A percentile compares a stretch with the other conserved stretches of the same genome.
phyloP scores from a whole-genome alignment of 768 basidiomycete species.

The Gymnopilus dilepis region DNA sequence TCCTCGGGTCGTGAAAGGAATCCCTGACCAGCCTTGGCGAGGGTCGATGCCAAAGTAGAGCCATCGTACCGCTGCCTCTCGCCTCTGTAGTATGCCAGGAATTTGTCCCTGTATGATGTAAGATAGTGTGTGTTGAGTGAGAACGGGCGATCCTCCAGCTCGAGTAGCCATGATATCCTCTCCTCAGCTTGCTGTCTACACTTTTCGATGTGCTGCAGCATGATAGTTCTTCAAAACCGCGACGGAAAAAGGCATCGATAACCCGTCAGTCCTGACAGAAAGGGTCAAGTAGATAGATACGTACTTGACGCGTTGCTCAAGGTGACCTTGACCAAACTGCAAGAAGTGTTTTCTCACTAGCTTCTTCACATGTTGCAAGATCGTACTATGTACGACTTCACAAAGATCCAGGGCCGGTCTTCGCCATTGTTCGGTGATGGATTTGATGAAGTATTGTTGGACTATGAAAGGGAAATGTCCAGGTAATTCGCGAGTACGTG shows the following conservation, averaged over 20 bases:
- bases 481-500: conserved; percentile 73
- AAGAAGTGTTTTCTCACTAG: conserved; percentile 57
- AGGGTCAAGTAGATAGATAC: not conserved
- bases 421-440: conserved; percentile 53
- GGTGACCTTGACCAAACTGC: conserved; percentile 54
- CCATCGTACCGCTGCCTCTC: conserved; percentile 39
- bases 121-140: conserved; percentile 60
- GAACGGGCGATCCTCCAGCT: conserved; percentile 52
- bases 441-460: conserved; percentile 51
- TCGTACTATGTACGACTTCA: conserved; percentile 38
- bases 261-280: too few relatives aligned
- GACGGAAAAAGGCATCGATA: too few relatives aligned
- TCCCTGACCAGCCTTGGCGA: conserved; percentile 16
- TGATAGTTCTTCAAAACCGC: conserved; percentile 33
- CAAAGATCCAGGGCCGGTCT: conserved; percentile 54
- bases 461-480: conserved; percentile 70
- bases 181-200: conserved; percentile 44
- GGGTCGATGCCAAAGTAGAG: conserved; percentile 28
- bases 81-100: conserved; percentile 52
- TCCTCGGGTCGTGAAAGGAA: not conserved
- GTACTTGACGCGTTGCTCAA: conserved; percentile 54
- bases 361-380: conserved; percentile 44
- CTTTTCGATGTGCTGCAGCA: conserved; percentile 55
- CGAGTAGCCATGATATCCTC: conserved; percentile 53
- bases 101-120: conserved; percentile 45